These are phyloP conservation scores for Escallonia rubra DNA, from an alignment of 129 eudicot genomes.

Conservation along the genomic window DNA sequence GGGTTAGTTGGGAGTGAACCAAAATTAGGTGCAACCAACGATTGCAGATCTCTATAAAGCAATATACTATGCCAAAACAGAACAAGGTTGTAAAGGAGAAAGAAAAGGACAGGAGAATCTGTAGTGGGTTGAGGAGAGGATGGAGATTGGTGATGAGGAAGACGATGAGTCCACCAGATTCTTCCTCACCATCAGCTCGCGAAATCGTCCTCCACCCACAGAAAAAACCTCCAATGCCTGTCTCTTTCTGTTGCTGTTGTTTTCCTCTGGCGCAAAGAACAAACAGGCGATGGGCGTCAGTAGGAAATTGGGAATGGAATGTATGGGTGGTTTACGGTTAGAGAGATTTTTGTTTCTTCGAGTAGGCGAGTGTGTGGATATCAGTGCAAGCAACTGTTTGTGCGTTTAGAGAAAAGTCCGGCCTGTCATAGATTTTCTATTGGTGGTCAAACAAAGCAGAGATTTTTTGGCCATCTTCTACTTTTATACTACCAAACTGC, in stretches of 20 bases:
- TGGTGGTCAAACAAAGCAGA: too few relatives aligned
- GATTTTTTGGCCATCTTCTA: too few relatives aligned
- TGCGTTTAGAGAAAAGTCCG: too few relatives aligned
- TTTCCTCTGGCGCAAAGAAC: neutral
- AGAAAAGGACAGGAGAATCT: slow-evolving; percentile 11
- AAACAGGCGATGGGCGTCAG: neutral
- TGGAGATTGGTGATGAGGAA: slow-evolving; percentile 16
- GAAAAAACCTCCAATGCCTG: slow-evolving; percentile 10
- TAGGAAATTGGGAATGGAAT: too few relatives aligned
- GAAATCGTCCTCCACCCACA: neutral
- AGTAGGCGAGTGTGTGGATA: too few relatives aligned
- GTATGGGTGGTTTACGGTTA: too few relatives aligned
- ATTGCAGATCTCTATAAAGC: neutral
- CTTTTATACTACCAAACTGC: too few relatives aligned
- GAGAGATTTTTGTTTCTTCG: too few relatives aligned
- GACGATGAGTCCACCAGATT: slow-evolving; percentile 18
- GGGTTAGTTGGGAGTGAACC: slow-evolving; percentile 27
- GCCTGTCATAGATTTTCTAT: too few relatives aligned
- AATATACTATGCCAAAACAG: neutral
- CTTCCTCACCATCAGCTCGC: slow-evolving; percentile 11
- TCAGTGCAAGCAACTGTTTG: too few relatives aligned
- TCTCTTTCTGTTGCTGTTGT: neutral
- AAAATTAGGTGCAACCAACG: slow-evolving; percentile 31
- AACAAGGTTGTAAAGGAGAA: neutral
- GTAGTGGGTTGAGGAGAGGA: slow-evolving; percentile 7